Conservation (phyloP, 2,329 filamentous ascomycete species). For the Leptoxyphium fumago region DNA sequence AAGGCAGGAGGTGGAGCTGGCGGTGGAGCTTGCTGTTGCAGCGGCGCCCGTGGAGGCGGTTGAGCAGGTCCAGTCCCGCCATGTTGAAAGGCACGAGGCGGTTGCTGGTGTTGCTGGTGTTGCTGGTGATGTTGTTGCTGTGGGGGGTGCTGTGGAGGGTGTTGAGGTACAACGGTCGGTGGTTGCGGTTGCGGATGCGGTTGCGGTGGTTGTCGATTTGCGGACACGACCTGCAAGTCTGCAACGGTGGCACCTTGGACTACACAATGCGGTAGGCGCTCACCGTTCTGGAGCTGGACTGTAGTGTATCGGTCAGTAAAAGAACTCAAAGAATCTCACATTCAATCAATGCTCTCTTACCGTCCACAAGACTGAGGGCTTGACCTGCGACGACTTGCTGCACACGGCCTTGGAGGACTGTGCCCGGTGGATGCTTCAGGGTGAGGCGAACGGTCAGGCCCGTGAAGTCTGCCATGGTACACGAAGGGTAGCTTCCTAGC, state of each 20-base stretch:
- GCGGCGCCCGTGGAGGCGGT: conserved; percentile 9
- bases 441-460: conserved; percentile 64
- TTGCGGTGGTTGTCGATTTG: conserved; percentile 4
- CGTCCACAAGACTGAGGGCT: conserved; percentile 56
- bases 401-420: conserved; percentile 55
- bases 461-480: conserved; percentile 53
- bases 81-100: too few species aligned
- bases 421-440: conserved; percentile 49
- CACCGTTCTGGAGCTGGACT: conserved; percentile 41
- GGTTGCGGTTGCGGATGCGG: conserved; percentile 12
- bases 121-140: conserved; percentile 5
- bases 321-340: conserved; percentile 16
- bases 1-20: conserved; percentile 36
- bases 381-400: conserved; percentile 50
- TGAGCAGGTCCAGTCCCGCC: conserved; percentile 1
- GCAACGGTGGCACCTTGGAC: conserved; percentile 44
- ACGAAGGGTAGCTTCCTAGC: neutral
- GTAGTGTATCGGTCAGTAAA: conserved; percentile 16
- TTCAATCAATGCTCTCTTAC: conserved; percentile 29
- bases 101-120: conserved; percentile 1
- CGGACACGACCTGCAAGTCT: conserved; percentile 38
- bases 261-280: conserved; percentile 37
- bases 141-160: neutral
- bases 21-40: conserved; percentile 6
- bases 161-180: conserved; percentile 1